phyloP scores from a whole-genome alignment of 805 yeast species.

The Ogataea paradorogensis region DNA sequence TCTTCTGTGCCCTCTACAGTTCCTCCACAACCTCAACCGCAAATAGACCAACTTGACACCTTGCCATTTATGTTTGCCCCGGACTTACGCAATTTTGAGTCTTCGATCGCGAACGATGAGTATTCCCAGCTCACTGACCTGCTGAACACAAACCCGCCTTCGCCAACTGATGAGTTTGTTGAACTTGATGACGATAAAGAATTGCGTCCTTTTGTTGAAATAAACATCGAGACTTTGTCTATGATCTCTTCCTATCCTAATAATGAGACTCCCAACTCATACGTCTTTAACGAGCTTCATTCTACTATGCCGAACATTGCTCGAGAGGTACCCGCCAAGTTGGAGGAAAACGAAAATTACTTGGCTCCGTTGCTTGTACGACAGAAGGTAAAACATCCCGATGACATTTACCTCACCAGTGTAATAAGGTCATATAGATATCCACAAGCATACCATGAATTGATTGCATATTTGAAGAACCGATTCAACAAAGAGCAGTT shows the following conservation, averaged over 20 bases:
- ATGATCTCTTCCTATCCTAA: constrained; percentile 34
- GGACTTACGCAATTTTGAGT: constrained; percentile 28
- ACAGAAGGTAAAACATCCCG: constrained; percentile 50
- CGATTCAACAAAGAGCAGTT: constrained; percentile 44
- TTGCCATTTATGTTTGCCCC: constrained; percentile 15
- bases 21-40: background rate
- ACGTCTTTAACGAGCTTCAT: constrained; percentile 50
- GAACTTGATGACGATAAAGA: constrained; percentile 26
- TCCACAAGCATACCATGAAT: constrained; percentile 60
- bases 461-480: constrained; percentile 51
- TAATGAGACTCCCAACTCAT: constrained; percentile 39
- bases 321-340: constrained; percentile 39
- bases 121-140: constrained; percentile 40
- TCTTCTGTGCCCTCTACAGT: background rate
- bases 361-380: constrained; percentile 57
- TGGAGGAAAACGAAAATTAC: constrained; percentile 42
- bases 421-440: constrained; percentile 52
- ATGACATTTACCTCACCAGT: constrained; percentile 46
- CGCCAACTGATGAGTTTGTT: constrained; percentile 31
- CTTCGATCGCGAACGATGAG: constrained; percentile 40
- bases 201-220: constrained; percentile 30
- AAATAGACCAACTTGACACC: background rate
- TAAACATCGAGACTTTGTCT: constrained; percentile 26
- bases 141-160: constrained; percentile 35
- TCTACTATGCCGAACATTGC: constrained; percentile 50